phyloP scores from a whole-genome alignment of 2,329 filamentous ascomycete genomes.

The Neofusicoccum sp. region DNA sequence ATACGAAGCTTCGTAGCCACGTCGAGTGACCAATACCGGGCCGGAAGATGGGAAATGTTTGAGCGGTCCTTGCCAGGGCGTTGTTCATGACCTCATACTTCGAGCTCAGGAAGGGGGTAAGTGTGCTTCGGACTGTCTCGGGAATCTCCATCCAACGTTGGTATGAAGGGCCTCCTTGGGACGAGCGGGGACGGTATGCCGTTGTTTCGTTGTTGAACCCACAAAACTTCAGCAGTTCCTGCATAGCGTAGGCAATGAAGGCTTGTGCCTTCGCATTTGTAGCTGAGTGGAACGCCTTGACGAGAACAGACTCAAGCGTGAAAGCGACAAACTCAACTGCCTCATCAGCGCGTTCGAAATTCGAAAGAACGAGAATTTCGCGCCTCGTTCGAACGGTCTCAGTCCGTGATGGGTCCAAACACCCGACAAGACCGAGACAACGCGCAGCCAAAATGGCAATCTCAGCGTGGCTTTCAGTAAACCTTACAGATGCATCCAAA shows the following conservation, averaged over 20 bases:
- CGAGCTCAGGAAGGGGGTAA: slow-evolving; percentile 86
- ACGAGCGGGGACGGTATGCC: slow-evolving; percentile 48
- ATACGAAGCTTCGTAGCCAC: slow-evolving; percentile 79
- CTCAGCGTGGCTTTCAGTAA: slow-evolving; percentile 64
- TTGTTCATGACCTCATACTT: slow-evolving; percentile 57
- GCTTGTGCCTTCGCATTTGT: slow-evolving; percentile 86
- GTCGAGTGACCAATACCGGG: slow-evolving; percentile 66
- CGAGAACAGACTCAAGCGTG: slow-evolving; percentile 80
- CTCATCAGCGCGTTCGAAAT: slow-evolving; percentile 77
- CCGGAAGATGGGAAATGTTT: slow-evolving; percentile 73
- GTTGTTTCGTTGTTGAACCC: slow-evolving; percentile 63
- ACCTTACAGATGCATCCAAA: slow-evolving; percentile 81
- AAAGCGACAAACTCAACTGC: slow-evolving; percentile 83
- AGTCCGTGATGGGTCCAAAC: slow-evolving; percentile 84
- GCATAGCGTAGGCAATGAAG: slow-evolving; percentile 91
- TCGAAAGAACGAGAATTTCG: slow-evolving; percentile 82
- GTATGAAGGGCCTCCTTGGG: slow-evolving; percentile 61
- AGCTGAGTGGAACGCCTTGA: slow-evolving; percentile 86
- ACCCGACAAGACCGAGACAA: slow-evolving; percentile 85
- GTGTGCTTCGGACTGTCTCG: slow-evolving; percentile 71
- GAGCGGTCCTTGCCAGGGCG: slow-evolving; percentile 22
- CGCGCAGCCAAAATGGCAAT: slow-evolving; percentile 74
- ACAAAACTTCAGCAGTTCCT: slow-evolving; percentile 78
- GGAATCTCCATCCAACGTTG: slow-evolving; percentile 77
- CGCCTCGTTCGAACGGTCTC: slow-evolving; percentile 75